Evolutionary conservation across 768 basidiomycete genomes (phyloP), one percentile per base, ranked within the genome.

Genomic region (Rubroboletus satanas): DNA sequence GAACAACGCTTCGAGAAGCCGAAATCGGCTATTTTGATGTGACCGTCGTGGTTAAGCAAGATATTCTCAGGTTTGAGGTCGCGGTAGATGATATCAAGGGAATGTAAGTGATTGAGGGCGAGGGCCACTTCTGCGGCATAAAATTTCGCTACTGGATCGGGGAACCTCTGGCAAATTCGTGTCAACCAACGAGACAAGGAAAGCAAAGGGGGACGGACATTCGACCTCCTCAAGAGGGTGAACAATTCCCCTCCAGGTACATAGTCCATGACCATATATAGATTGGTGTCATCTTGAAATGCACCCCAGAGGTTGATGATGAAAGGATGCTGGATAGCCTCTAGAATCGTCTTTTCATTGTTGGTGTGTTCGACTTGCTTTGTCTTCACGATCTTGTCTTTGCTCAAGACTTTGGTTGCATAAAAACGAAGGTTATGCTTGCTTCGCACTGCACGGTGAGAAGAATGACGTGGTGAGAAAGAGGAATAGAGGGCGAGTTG

Each of bases 221-320:
- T 92, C 46, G 92, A 93, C 73, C 93, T 81, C 60, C 95, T 82
- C 57, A 98, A 73, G 51, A 98, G 83, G 14, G 93, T 94, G 71
- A 98, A 99, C 6, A 99, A 80, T 70, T 99, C 97, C 15, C 97
- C 97, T 8, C 97, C 97, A 5, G 94, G 91, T 3, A 93, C 93
- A 71, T 91, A 98, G 75, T 87, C 95, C 84, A 98, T 90, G 52
- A 98, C 88, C 92, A 99, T 96, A 77, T 98, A 99, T 14, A 98
- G 79, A 70, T 98, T 98, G 18, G 88, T 73, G 33, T 83, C 71
- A 66, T 98, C 97, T 67, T 98, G 97, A 69, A 95, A 95, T 4
- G 86, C 83, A 33, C 95, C 95, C 94, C 94, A 98, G 5, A 98
- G 83, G 69, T 95, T 98, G 75, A 98, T 84, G 62, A 98, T 90